phyloP scores from a whole-genome alignment of 768 basidiomycete species.

The Auriscalpium orientale region DNA sequence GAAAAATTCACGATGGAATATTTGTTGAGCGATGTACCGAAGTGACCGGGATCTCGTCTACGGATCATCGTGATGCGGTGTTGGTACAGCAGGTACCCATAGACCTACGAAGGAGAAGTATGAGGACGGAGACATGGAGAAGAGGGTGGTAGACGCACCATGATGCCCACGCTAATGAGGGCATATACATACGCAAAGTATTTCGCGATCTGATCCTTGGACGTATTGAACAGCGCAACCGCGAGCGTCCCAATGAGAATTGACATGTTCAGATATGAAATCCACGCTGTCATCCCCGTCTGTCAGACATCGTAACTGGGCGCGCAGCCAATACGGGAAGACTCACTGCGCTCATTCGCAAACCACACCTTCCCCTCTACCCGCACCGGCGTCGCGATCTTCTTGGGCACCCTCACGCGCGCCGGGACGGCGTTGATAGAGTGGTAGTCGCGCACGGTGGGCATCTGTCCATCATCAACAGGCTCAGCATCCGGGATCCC shows the following conservation, averaged over 20 bases:
- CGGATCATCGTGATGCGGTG: slow-evolving; percentile 87
- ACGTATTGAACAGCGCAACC: slow-evolving; percentile 84
- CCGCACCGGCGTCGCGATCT: slow-evolving; percentile 71
- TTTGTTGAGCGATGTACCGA: slow-evolving; percentile 44
- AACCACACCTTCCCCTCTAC: slow-evolving; percentile 98
- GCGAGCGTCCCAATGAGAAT: slow-evolving; percentile 80
- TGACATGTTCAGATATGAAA: slow-evolving; percentile 84
- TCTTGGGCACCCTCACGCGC: slow-evolving; percentile 71
- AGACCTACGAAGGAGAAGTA: slow-evolving; percentile 41
- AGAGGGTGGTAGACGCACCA: slow-evolving; percentile 35
- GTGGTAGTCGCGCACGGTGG: slow-evolving; percentile 67
- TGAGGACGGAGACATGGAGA: neutral
- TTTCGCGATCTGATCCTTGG: slow-evolving; percentile 56
- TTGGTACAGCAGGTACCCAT: slow-evolving; percentile 84
- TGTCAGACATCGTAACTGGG: neutral
- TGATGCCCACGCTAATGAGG: slow-evolving; percentile 59
- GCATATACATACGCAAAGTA: slow-evolving; percentile 83
- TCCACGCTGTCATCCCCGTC: slow-evolving; percentile 55
- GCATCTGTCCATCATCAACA: slow-evolving; percentile 44
- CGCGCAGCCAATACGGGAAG: slow-evolving; percentile 12
- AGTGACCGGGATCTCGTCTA: slow-evolving; percentile 79
- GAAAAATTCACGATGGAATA: neutral
- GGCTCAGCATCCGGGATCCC: slow-evolving; percentile 55
- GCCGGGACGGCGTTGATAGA: slow-evolving; percentile 60
- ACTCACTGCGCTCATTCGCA: slow-evolving; percentile 86